phyloP scores from a whole-genome alignment of 257 asterid genomes.

The Scutellaria barbata region DNA sequence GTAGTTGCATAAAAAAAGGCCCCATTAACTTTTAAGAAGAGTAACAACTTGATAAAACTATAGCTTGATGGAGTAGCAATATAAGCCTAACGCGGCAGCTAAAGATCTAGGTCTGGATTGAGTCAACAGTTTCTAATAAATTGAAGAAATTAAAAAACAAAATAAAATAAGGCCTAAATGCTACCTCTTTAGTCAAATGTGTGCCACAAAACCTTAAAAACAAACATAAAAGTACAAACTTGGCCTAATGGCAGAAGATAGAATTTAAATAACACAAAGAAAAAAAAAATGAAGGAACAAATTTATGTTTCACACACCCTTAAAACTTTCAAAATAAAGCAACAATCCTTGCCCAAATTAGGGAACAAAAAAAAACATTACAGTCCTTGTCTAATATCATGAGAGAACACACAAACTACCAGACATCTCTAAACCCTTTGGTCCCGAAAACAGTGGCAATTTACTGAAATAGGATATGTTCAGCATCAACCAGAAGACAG shows the following conservation, averaged over 20 bases:
- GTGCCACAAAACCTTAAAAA: neutral
- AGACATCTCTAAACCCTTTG: constrained; percentile 6
- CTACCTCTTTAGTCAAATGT: neutral
- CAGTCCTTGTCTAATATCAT: neutral
- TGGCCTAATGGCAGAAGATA: constrained; percentile 1
- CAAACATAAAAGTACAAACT: neutral
- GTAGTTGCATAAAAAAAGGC: neutral
- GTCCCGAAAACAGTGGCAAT: constrained; percentile 7
- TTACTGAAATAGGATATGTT: neutral
- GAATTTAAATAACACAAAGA: neutral
- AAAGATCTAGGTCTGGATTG: neutral
- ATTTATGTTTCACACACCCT: constrained; percentile 5
- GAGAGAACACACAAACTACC: neutral
- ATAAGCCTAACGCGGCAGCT: neutral
- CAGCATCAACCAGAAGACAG: neutral
- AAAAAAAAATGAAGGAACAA: constrained; percentile 1
- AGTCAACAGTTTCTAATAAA: neutral
- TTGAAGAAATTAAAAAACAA: neutral
- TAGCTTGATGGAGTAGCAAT: neutral
- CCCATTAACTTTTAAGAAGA: neutral
- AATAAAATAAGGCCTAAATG: neutral
- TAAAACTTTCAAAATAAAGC: constrained; percentile 13
- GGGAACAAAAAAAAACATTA: neutral
- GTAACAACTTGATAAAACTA: neutral
- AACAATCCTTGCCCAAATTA: neutral